Evolutionary conservation across 345 rosid species (phyloP).

Genomic region (Bruguiera parviflora): DNA sequence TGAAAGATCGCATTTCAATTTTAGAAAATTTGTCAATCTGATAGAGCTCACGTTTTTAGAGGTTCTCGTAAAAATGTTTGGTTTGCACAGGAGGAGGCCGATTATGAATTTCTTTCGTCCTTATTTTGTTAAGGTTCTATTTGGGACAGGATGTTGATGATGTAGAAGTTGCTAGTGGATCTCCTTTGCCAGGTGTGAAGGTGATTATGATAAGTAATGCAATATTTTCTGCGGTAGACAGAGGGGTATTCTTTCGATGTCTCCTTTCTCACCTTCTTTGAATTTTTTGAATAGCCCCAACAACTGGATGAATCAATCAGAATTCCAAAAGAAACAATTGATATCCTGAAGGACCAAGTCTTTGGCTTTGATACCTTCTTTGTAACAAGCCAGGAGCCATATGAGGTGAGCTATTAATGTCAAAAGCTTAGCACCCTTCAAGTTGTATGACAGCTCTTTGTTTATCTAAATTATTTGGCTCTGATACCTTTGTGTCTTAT

Average conservation of each 20-base stretch:
- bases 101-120: constrained; percentile 7
- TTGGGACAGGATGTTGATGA: constrained; percentile 56
- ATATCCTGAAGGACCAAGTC: constrained; percentile 82
- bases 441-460: constrained; percentile 2
- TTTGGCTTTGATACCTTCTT: constrained; percentile 94
- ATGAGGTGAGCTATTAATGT: constrained; percentile 57
- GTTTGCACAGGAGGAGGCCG: neutral
- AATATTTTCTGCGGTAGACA: constrained; percentile 13
- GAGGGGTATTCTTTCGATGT: constrained; percentile 12
- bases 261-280: constrained; percentile 18
- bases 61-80: neutral
- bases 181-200: constrained; percentile 97
- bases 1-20: neutral
- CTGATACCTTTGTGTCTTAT: no score
- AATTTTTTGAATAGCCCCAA: constrained; percentile 53
- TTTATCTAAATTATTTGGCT: no score
- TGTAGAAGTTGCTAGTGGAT: constrained; percentile 69
- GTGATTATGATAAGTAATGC: constrained; percentile 44
- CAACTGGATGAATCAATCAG: constrained; percentile 71
- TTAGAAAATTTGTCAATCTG: neutral
- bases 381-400: constrained; percentile 95
- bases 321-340: constrained; percentile 78
- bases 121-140: constrained; percentile 18
- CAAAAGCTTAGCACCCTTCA: constrained; percentile 3
- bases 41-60: neutral